Evolutionary conservation across 2,329 filamentous ascomycete species (phyloP), one percentile per base, ranked within the genome.

Genomic region (Xylaria sp.): DNA sequence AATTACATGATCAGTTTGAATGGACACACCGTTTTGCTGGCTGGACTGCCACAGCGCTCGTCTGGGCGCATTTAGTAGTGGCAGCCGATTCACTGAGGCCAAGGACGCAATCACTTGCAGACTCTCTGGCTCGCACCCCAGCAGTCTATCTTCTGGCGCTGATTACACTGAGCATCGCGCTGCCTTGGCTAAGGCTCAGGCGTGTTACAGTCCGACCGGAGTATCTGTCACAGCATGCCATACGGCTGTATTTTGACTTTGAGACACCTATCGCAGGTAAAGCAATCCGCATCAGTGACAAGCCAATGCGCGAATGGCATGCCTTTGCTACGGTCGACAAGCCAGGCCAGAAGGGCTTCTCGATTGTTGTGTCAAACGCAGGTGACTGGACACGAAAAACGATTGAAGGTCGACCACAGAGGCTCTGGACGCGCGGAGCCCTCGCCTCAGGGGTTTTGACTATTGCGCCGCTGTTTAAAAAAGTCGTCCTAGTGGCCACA

Each of bases 101-200:
- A n/a, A 45, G 29, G 11, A 56, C 59, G 20, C 47, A 69, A 1
- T 70, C 76, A 9, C 75, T 83, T 17, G 81, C 81, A 20, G 64
- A 68, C 7, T 77, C 79, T 2, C 73, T 83, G 1, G 74, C 79
- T 25, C 74, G 73, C 15, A 81, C 75, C 20, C 81, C 84, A 4
- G 76, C 80, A 9, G 81, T 95, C 78, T 96, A 91, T 90, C 86
- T 91, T 73, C 82, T 95, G 20, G 72, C 87, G 29, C 75, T 87
- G 51, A 88, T 89, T 51, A 92, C 91, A 1, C 73, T 84, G 45
- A 86, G 90, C 70, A 85, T 94, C 69, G 81, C 90, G 51, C 88
- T 90, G 58, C 91, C 92, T 0, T 96, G 92, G 92, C 76, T 91
- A 2, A 85, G 87, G 65, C 86, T 96, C 31, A 87, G 91, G 62